Base-by-base conservation (phyloP, 805 yeast species). In the Saturnispora serradocipensis region DNA sequence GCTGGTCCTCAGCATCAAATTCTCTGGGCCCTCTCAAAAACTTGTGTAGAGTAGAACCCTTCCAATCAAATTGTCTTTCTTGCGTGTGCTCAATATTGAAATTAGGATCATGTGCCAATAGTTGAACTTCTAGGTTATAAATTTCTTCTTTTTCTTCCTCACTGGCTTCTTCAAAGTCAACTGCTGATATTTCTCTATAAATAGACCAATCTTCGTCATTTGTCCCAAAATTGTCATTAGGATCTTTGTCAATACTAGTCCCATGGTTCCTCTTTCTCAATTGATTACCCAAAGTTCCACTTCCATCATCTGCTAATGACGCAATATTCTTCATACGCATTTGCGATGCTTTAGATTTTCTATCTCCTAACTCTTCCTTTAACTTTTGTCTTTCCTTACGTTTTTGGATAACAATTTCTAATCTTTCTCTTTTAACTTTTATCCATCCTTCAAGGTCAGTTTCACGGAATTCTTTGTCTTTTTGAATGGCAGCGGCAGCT, bases 151-250 rank as follows among this genome's bases (percentile, higher is more conserved):
- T 80, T 54, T 85, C 90, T 50, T 81, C 87, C 53, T 85, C 96
- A 55, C 86, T 84, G 34, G 79, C 78, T 58, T 88, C 96, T 53
- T 84, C 89, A 58, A 89, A 87, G 25, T 82, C 84, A 16, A 75
- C 83, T 56, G 77, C 80, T 18, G 88, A 79, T 52, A 89, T 85
- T 61, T 88, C 93, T 59, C 93, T 77, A 64, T 91, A 91, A 16
- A 88, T 82, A 22, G 85, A 80, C 97, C 97, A 91, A 67, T 93
- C 99, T 51, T 86, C 96, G 63, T 91, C 98, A 61, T 88, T 82
- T 2, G 96, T 90, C 52, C 97, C 98, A 67, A 91, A 90, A 0
- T 90, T 87, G 67, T 91, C 98, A 60, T 82, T 88, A 15, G 95
- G 95, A 65, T 88, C 97, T 58, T 87, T 88, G 61, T 88, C 96